Conservation (phyloP, 1,284 basidiomycete species). For the Laetiporus sulphureus region DNA sequence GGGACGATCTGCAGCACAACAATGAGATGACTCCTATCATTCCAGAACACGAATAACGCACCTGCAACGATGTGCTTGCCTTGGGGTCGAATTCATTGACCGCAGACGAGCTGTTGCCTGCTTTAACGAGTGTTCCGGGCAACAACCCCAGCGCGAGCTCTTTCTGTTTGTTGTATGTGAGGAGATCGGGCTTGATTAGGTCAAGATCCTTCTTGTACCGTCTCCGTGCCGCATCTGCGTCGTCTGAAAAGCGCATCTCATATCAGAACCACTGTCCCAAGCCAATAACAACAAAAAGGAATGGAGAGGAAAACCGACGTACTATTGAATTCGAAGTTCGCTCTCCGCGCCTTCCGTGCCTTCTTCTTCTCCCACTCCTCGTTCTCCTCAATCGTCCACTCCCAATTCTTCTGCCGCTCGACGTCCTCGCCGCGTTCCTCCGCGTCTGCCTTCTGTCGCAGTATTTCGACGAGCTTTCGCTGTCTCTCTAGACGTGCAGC, state of each 20-base stretch:
- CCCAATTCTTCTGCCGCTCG: constrained; percentile 84
- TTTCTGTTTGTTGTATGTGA: constrained; percentile 82
- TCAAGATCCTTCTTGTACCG: constrained; percentile 90
- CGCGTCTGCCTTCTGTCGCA: constrained; percentile 83
- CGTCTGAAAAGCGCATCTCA: constrained; percentile 55
- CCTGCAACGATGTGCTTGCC: constrained; percentile 34
- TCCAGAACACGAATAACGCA: constrained; percentile 16
- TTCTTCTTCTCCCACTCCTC: constrained; percentile 90
- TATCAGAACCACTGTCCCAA: constrained; percentile 5
- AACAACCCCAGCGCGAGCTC: constrained; percentile 73
- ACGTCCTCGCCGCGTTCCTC: constrained; percentile 79
- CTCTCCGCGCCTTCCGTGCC: constrained; percentile 66
- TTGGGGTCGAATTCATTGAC: constrained; percentile 48
- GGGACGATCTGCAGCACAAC: constrained; percentile 36
- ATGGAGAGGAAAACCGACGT: constrained; percentile 18
- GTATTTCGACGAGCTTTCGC: constrained; percentile 80
- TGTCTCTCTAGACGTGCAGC: constrained; percentile 80
- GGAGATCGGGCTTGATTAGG: constrained; percentile 80
- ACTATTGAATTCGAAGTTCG: constrained; percentile 80
- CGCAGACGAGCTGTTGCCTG: constrained; percentile 30
- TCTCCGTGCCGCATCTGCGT: constrained; percentile 81
- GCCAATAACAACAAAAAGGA: constrained; percentile 13
- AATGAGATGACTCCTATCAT: background rate
- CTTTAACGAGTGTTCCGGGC: constrained; percentile 50
- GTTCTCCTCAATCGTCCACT: constrained; percentile 92